Base-by-base conservation (phyloP, 2,329 filamentous ascomycete genomes). In the Neophaeococcomyces aloes region DNA sequence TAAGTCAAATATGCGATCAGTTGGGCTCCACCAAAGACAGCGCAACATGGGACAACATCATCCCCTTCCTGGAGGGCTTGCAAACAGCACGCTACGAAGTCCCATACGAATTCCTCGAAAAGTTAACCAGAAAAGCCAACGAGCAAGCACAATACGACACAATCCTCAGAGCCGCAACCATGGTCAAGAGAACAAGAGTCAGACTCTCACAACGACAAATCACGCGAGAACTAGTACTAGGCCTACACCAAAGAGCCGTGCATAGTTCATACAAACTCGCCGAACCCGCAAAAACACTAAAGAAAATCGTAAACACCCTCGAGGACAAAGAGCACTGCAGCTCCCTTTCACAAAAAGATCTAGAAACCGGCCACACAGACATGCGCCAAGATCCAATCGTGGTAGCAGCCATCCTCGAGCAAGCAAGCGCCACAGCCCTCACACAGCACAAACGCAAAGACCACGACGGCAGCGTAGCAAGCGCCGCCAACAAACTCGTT, bases 371-470 rank as follows among this genome's bases (percentile, higher is more conserved):
- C n/a, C 42, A 54, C 13, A 15, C 50, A 3, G 37, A 51, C 18
- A 36, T 52, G 5, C 17, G 65, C 48, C 54, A 53, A 35, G 57
- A 59, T 43, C 65, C 67, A 1, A 61, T 64, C 19, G 60, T 70
- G 14, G 59, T 67, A 34, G 68, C 61, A 17, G 55, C 63, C 2
- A 47, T 70, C 14, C 56, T 73, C 6, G 63, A 71, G 40, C 37
- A 74, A 13, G 61, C 61, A 48, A 66, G 69, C 19, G 61, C 65
- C n/a, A 57, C 59, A 30, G 63, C 66, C 2, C 29, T 64, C n/a
- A 58, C 61, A 21, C 49, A 64, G 27, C 50, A 54, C 15, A 59
- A 50, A 3, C 62, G 62, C 2, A 61, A 62, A 29, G 68, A 72
- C 50, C 49, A 56, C n/a, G 57, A 57, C 18, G 59, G 58, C 3